These are phyloP conservation scores for Elymus sibiricus DNA, from an alignment of 176 grass and related monocot species.

Conservation along the genomic window DNA sequence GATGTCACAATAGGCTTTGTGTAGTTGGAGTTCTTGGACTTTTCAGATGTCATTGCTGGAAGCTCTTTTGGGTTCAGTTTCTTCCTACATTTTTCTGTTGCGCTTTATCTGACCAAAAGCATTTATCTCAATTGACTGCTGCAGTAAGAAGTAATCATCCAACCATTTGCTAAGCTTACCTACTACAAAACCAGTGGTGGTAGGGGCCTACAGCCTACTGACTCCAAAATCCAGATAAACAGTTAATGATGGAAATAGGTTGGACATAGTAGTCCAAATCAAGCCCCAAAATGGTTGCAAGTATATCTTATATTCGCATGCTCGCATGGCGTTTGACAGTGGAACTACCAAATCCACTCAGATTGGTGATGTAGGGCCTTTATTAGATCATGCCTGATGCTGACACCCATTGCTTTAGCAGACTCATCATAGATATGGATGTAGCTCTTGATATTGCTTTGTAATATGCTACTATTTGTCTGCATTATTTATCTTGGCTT, in stretches of 20 bases:
- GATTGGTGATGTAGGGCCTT: slow-evolving; percentile 19
- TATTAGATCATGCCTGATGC: slow-evolving; percentile 27
- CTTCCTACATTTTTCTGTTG: neutral
- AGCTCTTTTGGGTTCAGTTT: neutral
- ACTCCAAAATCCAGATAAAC: slow-evolving; percentile 10
- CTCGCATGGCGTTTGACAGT: neutral
- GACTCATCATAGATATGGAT: slow-evolving; percentile 18
- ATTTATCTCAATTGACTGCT: neutral
- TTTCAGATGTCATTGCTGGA: slow-evolving; percentile 3
- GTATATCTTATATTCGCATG: neutral
- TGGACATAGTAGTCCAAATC: neutral
- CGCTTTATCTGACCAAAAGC: neutral
- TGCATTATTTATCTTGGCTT: neutral
- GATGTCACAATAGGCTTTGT: neutral
- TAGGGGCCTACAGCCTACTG: slow-evolving; percentile 20
- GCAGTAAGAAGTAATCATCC: neutral
- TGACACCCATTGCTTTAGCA: slow-evolving; percentile 15
- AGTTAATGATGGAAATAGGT: slow-evolving; percentile 17
- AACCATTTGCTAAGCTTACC: neutral
- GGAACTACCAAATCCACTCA: slow-evolving; percentile 36
- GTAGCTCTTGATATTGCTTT: neutral
- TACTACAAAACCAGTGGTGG: slow-evolving; percentile 9
- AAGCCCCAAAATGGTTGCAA: slow-evolving; percentile 9
- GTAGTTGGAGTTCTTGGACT: slow-evolving; percentile 4
- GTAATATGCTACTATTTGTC: neutral